These are phyloP conservation scores for Pythium brachiatum DNA, from an alignment of 352 stramenopile species.

Conservation along the genomic window DNA sequence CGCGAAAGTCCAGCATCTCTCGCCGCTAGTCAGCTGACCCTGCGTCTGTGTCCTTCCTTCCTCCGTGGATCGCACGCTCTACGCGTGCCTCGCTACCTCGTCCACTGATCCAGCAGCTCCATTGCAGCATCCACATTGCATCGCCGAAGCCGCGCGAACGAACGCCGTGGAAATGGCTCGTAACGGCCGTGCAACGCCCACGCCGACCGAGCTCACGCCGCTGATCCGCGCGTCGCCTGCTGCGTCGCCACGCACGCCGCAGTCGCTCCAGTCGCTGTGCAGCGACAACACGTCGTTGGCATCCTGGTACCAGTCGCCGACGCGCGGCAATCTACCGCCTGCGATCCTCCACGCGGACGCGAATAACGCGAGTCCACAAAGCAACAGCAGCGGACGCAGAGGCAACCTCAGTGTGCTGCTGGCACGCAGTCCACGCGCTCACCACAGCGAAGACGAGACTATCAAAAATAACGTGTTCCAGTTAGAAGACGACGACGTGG, in stretches of 20 bases:
- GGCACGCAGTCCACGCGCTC: neutral
- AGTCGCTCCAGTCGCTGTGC: neutral
- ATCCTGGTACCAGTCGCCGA: conserved; percentile 8
- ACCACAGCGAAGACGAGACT: neutral
- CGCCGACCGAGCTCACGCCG: conserved; percentile 53
- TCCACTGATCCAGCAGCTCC: neutral
- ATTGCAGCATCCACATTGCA: neutral
- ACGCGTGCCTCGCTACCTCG: no score
- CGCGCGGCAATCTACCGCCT: neutral
- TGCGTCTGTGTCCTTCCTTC: conserved; percentile 3
- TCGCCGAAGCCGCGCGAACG: neutral
- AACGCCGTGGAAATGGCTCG: neutral
- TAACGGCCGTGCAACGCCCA: conserved; percentile 11
- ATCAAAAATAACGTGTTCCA: neutral
- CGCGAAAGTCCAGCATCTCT: neutral
- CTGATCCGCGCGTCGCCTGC: conserved; percentile 32
- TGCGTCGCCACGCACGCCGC: conserved; percentile 6
- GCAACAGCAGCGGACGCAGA: neutral
- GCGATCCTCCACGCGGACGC: neutral
- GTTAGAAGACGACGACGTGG: conserved; percentile 28
- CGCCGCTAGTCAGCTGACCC: neutral
- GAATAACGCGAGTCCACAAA: no score
- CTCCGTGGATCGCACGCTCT: no score
- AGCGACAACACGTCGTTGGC: conserved; percentile 2
- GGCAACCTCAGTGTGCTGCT: conserved; percentile 12